Base-by-base conservation (phyloP, 2,329 filamentous ascomycete species). In the Phialophora tarda region DNA sequence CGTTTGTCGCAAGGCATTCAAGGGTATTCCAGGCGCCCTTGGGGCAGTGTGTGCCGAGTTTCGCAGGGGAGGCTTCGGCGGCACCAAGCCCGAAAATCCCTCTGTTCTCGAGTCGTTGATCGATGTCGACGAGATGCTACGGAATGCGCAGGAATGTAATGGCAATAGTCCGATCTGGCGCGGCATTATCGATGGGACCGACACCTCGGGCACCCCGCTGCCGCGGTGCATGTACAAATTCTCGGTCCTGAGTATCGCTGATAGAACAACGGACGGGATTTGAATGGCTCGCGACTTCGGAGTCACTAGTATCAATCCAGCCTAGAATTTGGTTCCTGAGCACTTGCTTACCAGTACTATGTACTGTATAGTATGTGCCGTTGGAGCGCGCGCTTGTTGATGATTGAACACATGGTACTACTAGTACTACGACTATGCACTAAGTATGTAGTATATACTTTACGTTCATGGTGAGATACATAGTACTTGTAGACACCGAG, bases 121-220 rank as follows among this genome's bases (percentile, higher is more conserved):
- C 26, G 44, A 59, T 48, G 21, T 59, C 17, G n/a, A 24, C 3
- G 30, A 28, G 17, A 41, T 41, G 24, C 14, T 59, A 1, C 21
- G 38, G 12, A 48, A 50, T 10, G 57, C 57, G 14, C 23, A 48
- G 14, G 38, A 47, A 30, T 59, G 57, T 30, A 23, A 50, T 17
- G 38, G 38, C 17, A 14, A 41, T 3, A 48, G 24, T 21, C 57
- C 57, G 0, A 30, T 47, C 12, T 59, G 21, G 38, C 57, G 38
- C 7, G n/a, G 34, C 30, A 14, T 59, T 7, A 24, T 59, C 17
- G 57, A 59, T 1, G 57, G 21, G 12, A 50, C 38, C 23, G 41
- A 59, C 24, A n/a, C 21, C 44, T 59, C 21, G 17, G 1, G 21
- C 17, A 48, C 17, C 44, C 8, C 30, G 30, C 21, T 48, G 44